A percentile compares a stretch with the other conserved stretches of the same genome.
Evolutionary conservation across 257 asterid genomes (phyloP).

Genomic region (Lycium barbarum): DNA sequence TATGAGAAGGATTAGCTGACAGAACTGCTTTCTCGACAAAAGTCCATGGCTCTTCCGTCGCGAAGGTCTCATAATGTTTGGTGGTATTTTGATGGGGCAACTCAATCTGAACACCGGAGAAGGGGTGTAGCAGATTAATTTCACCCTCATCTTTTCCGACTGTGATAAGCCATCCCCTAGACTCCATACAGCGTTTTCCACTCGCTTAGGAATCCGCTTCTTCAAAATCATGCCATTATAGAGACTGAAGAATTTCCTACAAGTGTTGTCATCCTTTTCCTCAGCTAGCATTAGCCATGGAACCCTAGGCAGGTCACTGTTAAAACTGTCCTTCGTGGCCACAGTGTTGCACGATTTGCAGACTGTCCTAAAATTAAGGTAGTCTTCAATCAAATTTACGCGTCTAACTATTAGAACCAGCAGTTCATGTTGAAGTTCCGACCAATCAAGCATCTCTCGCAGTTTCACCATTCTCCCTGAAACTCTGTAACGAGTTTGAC

Average conservation of each 20-base stretch:
- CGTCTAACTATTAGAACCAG: neutral
- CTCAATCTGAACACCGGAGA: neutral
- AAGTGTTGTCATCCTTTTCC: neutral
- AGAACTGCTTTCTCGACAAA: neutral
- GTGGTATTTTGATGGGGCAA: constrained; percentile 14
- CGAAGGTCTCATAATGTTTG: neutral
- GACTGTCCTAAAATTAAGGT: neutral
- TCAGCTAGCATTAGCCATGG: too few relatives aligned
- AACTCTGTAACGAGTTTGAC: too few relatives aligned
- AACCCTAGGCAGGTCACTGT: neutral
- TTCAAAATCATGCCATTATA: constrained; percentile 16
- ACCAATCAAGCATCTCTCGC: constrained; percentile 24
- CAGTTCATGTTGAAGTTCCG: neutral
- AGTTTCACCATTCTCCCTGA: too few relatives aligned
- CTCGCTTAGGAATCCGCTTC: neutral
- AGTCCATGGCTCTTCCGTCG: neutral
- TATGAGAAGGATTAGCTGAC: neutral
- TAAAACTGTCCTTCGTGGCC: constrained; percentile 5
- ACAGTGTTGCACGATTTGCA: constrained; percentile 10
- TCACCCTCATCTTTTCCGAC: neutral
- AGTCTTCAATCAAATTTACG: constrained; percentile 20
- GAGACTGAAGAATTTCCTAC: neutral
- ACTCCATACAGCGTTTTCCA: neutral
- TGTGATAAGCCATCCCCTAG: constrained; percentile 20
- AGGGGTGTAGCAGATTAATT: constrained; percentile 25